Base-by-base conservation (phyloP, 83 land plant genomes). In the Picea mariana region DNA sequence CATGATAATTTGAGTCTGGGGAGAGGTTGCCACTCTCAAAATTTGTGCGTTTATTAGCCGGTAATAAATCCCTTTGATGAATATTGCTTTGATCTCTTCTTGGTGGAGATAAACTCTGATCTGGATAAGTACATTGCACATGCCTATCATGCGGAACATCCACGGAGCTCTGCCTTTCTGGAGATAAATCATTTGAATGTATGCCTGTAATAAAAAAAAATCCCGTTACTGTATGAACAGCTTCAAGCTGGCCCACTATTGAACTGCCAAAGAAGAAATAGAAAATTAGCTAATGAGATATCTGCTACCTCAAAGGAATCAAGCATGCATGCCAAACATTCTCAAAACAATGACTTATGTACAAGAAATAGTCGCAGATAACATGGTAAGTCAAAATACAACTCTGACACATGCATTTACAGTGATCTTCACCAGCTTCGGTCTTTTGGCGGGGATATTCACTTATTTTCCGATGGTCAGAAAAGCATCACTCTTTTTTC, bases 21-120 rank as follows among this genome's bases (percentile, higher is more conserved):
- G 65, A 81, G 38, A 81, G 80, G 34, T 80, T 84, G 67, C 84
- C 81, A 55, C 21, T 3, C 38, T 66, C 65, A 49, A 68, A 21
- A 27, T 62, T 63, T 42, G 79, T 68, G 9, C 49, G 75, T n/a
- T 26, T 47, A n/a, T 83, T n/a, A 4, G 82, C 80, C 17, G 79
- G 86, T n/a, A 86, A 84, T 23, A 82, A 15, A 71, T 89, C 88
- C 66, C 11, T 75, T 26, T 8, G 27, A 27, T 23, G 40, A 67
- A 24, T 26, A 44, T n/a, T 42, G 17, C 60, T 60, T 12, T 12
- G 16, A 31, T 23, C 44, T 26, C 31, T 47, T 6, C 83, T 61
- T 23, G 77, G 58, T 13, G 44, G 83, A 38, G 82, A 67, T 1
- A 68, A 15, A 23, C 71, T 77, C 17, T 38, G 24, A 6, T 27